Evolutionary conservation across 2,329 filamentous ascomycete genomes (phyloP).

Genomic region (Trichoderma sp.): DNA sequence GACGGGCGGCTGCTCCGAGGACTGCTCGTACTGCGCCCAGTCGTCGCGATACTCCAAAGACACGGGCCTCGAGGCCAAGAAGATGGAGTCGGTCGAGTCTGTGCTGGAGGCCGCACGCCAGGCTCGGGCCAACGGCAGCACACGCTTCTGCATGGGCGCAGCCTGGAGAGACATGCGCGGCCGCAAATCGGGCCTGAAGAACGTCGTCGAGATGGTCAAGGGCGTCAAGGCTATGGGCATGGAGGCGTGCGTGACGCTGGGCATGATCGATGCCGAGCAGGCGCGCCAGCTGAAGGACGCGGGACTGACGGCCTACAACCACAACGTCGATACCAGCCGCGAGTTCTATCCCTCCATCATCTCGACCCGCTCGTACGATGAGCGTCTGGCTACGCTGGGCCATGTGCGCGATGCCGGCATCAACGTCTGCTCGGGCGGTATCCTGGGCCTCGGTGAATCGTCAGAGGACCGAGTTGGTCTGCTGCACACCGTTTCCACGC

Average conservation of each 20-base stretch:
- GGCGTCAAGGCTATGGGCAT: slow-evolving; percentile 81
- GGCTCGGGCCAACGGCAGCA: slow-evolving; percentile 82
- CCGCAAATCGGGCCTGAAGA: slow-evolving; percentile 78
- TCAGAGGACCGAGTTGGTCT: slow-evolving; percentile 79
- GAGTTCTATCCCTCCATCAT: slow-evolving; percentile 89
- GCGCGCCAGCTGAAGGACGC: slow-evolving; percentile 80
- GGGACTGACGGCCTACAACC: slow-evolving; percentile 88
- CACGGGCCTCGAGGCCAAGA: slow-evolving; percentile 76
- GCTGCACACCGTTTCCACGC: slow-evolving; percentile 76
- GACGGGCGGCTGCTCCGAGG: slow-evolving; percentile 87
- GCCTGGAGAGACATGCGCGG: slow-evolving; percentile 95
- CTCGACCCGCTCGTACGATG: slow-evolving; percentile 83
- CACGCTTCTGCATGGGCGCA: slow-evolving; percentile 92
- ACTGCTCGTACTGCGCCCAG: slow-evolving; percentile 91
- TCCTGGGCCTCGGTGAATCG: slow-evolving; percentile 80
- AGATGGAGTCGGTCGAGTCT: slow-evolving; percentile 75
- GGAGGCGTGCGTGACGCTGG: slow-evolving; percentile 91
- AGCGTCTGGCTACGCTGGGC: slow-evolving; percentile 75
- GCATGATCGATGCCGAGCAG: slow-evolving; percentile 84
- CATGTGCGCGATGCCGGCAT: slow-evolving; percentile 85
- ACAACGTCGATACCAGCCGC: slow-evolving; percentile 87
- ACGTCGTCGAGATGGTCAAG: slow-evolving; percentile 82
- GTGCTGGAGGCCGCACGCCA: slow-evolving; percentile 76
- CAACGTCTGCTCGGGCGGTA: slow-evolving; percentile 87
- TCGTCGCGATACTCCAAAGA: slow-evolving; percentile 77